These are phyloP conservation scores for Thelonectria rubi DNA, from an alignment of 2,329 filamentous ascomycete genomes.

Conservation along the genomic window DNA sequence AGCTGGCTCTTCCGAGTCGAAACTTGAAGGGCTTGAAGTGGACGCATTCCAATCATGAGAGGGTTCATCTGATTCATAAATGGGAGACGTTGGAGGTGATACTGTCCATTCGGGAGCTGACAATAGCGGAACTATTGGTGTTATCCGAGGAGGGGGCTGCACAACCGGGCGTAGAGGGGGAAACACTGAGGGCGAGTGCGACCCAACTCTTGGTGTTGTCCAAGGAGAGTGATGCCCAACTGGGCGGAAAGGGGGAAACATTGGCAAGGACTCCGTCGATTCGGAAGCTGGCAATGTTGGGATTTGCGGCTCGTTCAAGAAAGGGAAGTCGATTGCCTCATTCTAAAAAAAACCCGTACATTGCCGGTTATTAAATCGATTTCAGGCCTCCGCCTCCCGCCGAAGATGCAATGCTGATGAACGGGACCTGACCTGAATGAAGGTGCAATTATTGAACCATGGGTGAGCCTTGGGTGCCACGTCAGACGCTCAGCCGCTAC, in stretches of 20 bases:
- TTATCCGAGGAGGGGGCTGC: not conserved
- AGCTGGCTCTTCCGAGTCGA: not conserved
- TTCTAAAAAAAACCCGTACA: no score
- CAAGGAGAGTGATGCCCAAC: no score
- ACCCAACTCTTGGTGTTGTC: no score
- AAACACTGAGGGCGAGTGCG: no score
- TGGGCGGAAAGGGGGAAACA: not conserved
- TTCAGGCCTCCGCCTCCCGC: not conserved
- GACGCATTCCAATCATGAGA: not conserved
- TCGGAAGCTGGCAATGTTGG: not conserved
- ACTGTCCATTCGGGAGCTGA: not conserved
- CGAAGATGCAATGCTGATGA: no score
- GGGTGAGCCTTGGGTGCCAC: slow-evolving; percentile 1
- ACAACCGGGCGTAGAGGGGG: not conserved
- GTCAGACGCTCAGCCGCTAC: slow-evolving; percentile 3
- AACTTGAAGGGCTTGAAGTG: not conserved
- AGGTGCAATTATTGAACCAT: not conserved
- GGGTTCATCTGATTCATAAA: not conserved
- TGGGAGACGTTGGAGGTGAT: not conserved
- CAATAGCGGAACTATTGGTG: not conserved
- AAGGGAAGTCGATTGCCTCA: not conserved
- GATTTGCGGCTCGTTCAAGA: not conserved
- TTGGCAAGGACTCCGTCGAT: not conserved
- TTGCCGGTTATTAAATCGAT: not conserved
- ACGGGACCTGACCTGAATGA: not conserved